Evolutionary conservation across 768 basidiomycete species (phyloP).

Genomic region (Termitomyces sp.): DNA sequence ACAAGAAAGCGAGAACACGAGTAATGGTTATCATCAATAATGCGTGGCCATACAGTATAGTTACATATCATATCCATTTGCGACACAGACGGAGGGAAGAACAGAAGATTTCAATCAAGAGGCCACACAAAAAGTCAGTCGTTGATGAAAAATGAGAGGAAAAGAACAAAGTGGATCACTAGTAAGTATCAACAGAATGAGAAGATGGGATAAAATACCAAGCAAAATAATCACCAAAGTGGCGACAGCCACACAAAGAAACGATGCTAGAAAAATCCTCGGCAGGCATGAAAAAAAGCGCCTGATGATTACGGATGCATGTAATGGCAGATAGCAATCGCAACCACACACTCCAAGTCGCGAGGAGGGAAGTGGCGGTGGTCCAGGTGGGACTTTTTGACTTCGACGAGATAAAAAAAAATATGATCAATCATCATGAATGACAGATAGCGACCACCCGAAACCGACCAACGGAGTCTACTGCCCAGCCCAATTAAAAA

Average conservation of each 20-base stretch:
- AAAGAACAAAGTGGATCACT: background rate
- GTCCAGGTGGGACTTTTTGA: background rate
- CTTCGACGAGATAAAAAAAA: background rate
- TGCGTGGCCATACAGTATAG: slow-evolving; percentile 20
- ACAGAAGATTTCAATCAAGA: background rate
- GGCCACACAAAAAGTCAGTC: background rate
- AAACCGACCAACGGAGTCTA: background rate
- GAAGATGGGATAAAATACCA: slow-evolving; percentile 17
- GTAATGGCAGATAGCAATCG: background rate
- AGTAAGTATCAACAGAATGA: slow-evolving; percentile 17
- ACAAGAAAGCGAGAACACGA: background rate
- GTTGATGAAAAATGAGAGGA: background rate
- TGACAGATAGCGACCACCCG: background rate
- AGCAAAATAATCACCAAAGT: slow-evolving; percentile 15
- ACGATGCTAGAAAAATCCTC: slow-evolving; percentile 9
- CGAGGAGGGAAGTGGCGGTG: background rate
- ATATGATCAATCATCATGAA: background rate
- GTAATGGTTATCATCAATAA: slow-evolving; percentile 14
- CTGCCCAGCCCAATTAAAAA: slow-evolving; percentile 53
- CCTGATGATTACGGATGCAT: background rate
- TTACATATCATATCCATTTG: slow-evolving; percentile 21
- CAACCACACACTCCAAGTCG: background rate
- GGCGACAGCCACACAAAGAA: slow-evolving; percentile 14
- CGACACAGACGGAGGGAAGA: slow-evolving; percentile 2
- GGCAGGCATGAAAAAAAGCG: slow-evolving; percentile 3